Base-by-base conservation (phyloP, 805 yeast species). In the Metschnikowia cubensis region DNA sequence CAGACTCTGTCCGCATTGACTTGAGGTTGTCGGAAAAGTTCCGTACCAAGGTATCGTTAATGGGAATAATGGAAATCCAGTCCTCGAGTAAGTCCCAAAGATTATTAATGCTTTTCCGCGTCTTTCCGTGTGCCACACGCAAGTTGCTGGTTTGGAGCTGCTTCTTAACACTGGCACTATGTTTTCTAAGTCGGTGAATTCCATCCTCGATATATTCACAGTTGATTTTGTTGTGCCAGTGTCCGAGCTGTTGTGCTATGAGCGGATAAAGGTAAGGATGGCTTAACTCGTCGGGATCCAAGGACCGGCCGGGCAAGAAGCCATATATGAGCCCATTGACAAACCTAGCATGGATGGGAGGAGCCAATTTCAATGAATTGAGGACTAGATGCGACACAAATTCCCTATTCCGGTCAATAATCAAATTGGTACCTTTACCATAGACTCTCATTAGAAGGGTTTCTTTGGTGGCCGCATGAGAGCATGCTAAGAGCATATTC, bases 271-370 rank as follows among this genome's bases (percentile, higher is more conserved):
- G 53, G 13, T 60, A 55, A 3, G 72, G 72, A 41, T 73, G 57
- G 31, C 77, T 68, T 50, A 86, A 68, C 57, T 86, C 88, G 13
- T 69, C 66, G 6, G 83, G 78, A 4, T 75, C 70, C 34, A 84
- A 68, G 0, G 91, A 77, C 29, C 84, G 62, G 8, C 94, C 94
- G 1, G 80, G 77, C 8, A 84, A 70, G 59, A 71, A 86, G 5
- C 88, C 90, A 59, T 86, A 86, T 11, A 86, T 78, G 39, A 86
- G 71, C 0, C 94, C 94, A 63, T 86, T 86, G 33, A 81, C 79
- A 58, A 87, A 84, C 46, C 87, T 68, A 3, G 87, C 85, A 60
- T 79, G 80, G 22, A 86, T 75, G 0, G 83, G 75, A 1, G 94
- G 89, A 0, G 92, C 92, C 53, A 86, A 73, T 2, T 73, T 70